Evolutionary conservation across 208 protist genomes (phyloP).

Genomic region (Trypanosoma caninum): DNA sequence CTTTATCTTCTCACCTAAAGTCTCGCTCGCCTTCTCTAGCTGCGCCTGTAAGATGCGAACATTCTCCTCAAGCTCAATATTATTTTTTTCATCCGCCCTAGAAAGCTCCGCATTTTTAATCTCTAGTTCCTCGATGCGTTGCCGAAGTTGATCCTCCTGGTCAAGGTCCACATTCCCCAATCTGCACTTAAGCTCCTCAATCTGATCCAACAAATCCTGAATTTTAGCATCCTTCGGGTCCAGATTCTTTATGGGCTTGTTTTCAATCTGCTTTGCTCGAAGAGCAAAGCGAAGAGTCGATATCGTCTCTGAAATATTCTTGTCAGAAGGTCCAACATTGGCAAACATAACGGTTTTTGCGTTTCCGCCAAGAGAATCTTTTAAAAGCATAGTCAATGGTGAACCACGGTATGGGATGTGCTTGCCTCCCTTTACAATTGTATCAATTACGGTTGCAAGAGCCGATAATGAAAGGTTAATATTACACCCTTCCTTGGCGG

Average conservation of each 20-base stretch:
- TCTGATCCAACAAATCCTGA: constrained; percentile 84
- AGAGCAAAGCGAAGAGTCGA: constrained; percentile 89
- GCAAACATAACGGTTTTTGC: constrained; percentile 94
- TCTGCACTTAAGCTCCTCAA: constrained; percentile 84
- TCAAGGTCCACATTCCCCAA: constrained; percentile 88
- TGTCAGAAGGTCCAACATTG: constrained; percentile 78
- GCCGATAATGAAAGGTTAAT: constrained; percentile 94
- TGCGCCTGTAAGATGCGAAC: constrained; percentile 60
- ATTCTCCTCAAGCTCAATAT: constrained; percentile 83
- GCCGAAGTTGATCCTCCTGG: constrained; percentile 82
- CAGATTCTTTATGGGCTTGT: constrained; percentile 93
- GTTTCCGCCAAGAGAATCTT: constrained; percentile 89
- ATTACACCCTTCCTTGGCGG: constrained; percentile 91
- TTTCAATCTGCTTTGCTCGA: constrained; percentile 94
- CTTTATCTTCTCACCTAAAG: constrained; percentile 52
- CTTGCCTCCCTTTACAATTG: constrained; percentile 84
- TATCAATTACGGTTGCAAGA: constrained; percentile 90
- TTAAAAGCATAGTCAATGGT: constrained; percentile 91
- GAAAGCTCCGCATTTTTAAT: constrained; percentile 84
- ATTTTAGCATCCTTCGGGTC: constrained; percentile 90
- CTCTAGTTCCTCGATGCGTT: constrained; percentile 91
- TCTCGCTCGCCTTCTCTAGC: constrained; percentile 65
- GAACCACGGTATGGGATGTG: constrained; percentile 92
- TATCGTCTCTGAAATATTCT: constrained; percentile 88
- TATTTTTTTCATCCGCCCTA: constrained; percentile 65